These are phyloP conservation scores for Cryptococcus sp. DNA, from an alignment of 1,284 basidiomycete genomes.

Conservation along the genomic window DNA sequence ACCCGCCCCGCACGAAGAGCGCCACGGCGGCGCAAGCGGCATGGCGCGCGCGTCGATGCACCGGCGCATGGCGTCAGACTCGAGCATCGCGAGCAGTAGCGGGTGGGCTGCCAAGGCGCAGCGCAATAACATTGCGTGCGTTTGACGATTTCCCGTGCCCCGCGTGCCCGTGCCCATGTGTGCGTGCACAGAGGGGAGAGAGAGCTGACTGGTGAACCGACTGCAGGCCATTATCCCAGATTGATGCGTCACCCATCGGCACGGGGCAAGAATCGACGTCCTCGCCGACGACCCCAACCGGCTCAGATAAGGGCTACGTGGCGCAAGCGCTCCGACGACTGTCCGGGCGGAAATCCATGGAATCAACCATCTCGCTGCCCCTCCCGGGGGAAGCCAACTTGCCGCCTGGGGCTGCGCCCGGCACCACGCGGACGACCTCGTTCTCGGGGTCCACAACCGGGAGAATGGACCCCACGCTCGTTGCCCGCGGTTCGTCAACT, in stretches of 20 bases:
- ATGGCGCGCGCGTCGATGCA: slow-evolving; percentile 25
- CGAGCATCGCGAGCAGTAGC: slow-evolving; percentile 39
- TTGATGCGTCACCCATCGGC: slow-evolving; percentile 19
- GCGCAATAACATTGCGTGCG: slow-evolving; percentile 26
- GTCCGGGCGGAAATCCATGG: slow-evolving; percentile 41
- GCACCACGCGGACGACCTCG: slow-evolving; percentile 44
- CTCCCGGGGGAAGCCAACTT: slow-evolving; percentile 24
- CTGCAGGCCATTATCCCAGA: slow-evolving; percentile 39
- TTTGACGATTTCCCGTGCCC: no score
- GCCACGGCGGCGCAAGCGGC: slow-evolving; percentile 18
- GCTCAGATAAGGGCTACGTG: slow-evolving; percentile 36
- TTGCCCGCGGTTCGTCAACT: neutral
- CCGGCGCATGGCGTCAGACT: slow-evolving; percentile 43
- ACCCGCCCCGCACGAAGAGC: slow-evolving; percentile 5
- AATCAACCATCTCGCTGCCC: slow-evolving; percentile 43
- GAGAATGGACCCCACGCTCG: neutral
- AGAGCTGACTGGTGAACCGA: neutral
- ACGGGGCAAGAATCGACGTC: slow-evolving; percentile 19
- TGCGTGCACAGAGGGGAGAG: neutral
- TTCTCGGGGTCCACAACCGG: slow-evolving; percentile 38
- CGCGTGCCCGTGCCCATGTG: no score
- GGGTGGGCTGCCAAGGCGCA: slow-evolving; percentile 34
- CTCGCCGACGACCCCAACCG: slow-evolving; percentile 42
- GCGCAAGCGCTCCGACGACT: slow-evolving; percentile 24
- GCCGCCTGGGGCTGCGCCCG: slow-evolving; percentile 33